Evolutionary conservation across 177 flowering plant genomes (phyloP), one percentile per base, ranked within the genome.

Genomic region (Telopea speciosissima): DNA sequence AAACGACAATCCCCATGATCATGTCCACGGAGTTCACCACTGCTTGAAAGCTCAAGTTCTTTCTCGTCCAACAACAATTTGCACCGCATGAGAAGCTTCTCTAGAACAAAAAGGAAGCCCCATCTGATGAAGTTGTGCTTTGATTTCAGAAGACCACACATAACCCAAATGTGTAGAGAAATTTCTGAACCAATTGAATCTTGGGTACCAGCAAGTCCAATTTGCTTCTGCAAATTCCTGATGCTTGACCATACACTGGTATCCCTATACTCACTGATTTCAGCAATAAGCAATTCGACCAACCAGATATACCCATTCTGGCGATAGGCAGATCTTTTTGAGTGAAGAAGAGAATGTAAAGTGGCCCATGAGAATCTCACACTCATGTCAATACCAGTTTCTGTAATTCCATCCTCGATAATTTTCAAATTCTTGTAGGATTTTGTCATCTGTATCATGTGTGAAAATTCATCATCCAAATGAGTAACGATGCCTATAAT

Each of bases 291-390:
- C 81, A 95, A 77, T 75, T 95, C 96, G 44, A 92, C 88, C 77
- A 95, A 79, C 99, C 99, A 95, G 72, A 82, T 82, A 76, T 90
- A 91, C 42, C 98, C 98, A 81, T 91, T 93, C 68, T 81, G 90
- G n/a, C 96, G 96, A 70, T 74, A 89, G 54, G 88, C 75, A 69
- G 77, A 70, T 74, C 93, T 86, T 72, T 90, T 90, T 44, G 99
- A 93, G 81, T 95, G 99, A 78, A 95, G 89, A 80, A 95, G 96
- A 75, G 97, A 90, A 83, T 93, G 99, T 71, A 95, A 79, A 63
- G 88, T 95, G 71, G 93, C 85, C 99, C 99, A 95, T 56, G 93
- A 80, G 13, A 84, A 82, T 72, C 83, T 90, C 42, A 79, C 83
- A 74, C 83, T 78, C 80, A 70, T 73, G 72, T 73, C 70, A 72